These are phyloP conservation scores for Blastomyces silverae DNA, from an alignment of 2,329 filamentous ascomycete species.

Conservation along the genomic window DNA sequence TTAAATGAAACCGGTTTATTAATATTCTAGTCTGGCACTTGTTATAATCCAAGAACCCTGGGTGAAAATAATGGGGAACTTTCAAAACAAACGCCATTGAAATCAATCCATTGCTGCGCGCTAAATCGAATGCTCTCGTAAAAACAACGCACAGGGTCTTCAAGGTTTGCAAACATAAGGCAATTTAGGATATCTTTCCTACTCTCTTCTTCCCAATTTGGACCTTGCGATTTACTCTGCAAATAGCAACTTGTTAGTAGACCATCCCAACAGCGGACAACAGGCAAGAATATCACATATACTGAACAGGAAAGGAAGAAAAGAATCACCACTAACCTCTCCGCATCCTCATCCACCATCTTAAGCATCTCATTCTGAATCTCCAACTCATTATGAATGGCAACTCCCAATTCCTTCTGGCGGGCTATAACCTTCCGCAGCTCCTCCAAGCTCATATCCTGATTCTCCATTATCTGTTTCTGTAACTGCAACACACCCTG, in stretches of 20 bases:
- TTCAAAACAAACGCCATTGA: not conserved
- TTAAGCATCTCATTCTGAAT: constrained; percentile 56
- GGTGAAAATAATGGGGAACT: not conserved
- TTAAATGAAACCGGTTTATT: constrained; percentile 5
- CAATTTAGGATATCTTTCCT: constrained; percentile 40
- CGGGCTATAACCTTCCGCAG: constrained; percentile 53
- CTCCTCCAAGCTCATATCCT: constrained; percentile 55
- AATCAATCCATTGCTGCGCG: not conserved
- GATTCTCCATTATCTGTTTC: constrained; percentile 55
- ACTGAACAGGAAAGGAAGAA: constrained; percentile 14
- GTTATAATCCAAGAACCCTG: not conserved
- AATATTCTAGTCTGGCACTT: not conserved
- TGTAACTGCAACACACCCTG: constrained; percentile 58
- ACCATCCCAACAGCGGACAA: not conserved
- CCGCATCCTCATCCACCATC: constrained; percentile 53
- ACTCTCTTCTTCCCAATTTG: constrained; percentile 44
- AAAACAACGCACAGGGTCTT: constrained; percentile 4
- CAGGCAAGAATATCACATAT: not conserved
- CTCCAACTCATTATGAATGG: constrained; percentile 57
- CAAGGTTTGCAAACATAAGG: constrained; percentile 9
- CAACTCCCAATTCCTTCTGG: constrained; percentile 56
- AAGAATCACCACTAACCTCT: constrained; percentile 34
- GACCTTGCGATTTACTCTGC: constrained; percentile 41
- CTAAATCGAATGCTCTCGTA: constrained; percentile 9
- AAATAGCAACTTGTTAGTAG: constrained; percentile 4